phyloP scores from a whole-genome alignment of 805 yeast species.

The Candida sanyiensis region DNA sequence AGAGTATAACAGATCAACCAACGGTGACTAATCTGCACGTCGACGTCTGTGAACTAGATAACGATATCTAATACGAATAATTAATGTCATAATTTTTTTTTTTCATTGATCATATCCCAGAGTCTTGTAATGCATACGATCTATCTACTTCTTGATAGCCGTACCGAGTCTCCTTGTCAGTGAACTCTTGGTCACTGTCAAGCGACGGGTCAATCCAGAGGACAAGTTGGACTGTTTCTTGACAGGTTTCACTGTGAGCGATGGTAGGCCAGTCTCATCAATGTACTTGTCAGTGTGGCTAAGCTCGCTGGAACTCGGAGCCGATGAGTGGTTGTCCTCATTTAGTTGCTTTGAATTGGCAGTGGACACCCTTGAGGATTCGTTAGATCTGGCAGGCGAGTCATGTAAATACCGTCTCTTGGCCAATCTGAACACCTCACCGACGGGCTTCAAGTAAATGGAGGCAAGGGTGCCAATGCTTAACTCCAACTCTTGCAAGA shows the following conservation, averaged over 20 bases:
- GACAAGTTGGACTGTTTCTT: conserved; percentile 30
- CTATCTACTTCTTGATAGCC: too few relatives aligned
- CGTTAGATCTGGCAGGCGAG: conserved; percentile 43
- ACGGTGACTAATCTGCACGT: too few relatives aligned
- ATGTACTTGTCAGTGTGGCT: conserved; percentile 20
- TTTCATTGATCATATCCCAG: neutral
- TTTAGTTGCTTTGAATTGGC: conserved; percentile 3
- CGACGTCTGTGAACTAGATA: too few relatives aligned
- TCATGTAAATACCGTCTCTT: conserved; percentile 43
- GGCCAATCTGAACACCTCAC: conserved; percentile 68
- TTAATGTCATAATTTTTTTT: neutral
- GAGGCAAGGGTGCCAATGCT: conserved; percentile 80
- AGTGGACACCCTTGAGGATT: conserved; percentile 12
- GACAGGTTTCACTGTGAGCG: conserved; percentile 31
- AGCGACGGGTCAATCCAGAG: conserved; percentile 27
- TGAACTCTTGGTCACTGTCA: conserved; percentile 31
- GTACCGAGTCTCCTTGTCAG: conserved; percentile 31
- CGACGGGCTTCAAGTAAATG: conserved; percentile 76
- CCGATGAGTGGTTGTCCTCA: conserved; percentile 6
- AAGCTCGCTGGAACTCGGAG: conserved; percentile 10
- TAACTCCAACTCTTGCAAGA: conserved; percentile 76
- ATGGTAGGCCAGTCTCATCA: conserved; percentile 36
- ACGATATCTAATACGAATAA: too few relatives aligned
- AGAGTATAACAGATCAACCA: too few relatives aligned
- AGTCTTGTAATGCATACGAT: conserved; percentile 1